These are phyloP conservation scores for Podaxis carcinomalis DNA, from an alignment of 768 basidiomycete genomes.

Conservation along the genomic window DNA sequence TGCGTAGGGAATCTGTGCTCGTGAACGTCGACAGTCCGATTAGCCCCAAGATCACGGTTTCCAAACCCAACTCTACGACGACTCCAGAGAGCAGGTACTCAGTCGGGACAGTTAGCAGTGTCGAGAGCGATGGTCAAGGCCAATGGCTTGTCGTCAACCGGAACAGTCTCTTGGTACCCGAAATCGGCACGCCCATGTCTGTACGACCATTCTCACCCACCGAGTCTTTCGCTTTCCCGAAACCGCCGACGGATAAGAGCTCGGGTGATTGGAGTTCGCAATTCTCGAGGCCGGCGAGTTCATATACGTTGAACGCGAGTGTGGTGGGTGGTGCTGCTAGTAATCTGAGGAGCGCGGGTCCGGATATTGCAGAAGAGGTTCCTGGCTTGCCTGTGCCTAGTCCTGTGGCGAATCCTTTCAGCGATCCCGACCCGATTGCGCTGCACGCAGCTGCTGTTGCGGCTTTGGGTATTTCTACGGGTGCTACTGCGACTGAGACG, in stretches of 20 bases:
- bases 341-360: neutral
- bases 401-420: conserved; percentile 6
- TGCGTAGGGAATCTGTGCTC: conserved; percentile 34
- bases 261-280: neutral
- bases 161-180: conserved; percentile 20
- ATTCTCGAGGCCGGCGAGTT: neutral
- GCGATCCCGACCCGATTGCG: conserved; percentile 1
- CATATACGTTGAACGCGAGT: neutral
- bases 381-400: neutral
- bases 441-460: conserved; percentile 23
- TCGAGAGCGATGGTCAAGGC: conserved; percentile 16
- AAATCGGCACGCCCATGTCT: conserved; percentile 47
- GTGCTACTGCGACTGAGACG: neutral
- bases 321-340: neutral
- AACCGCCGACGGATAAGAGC: conserved; percentile 39
- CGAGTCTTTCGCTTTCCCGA: conserved; percentile 67
- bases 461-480: neutral
- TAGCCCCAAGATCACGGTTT: neutral
- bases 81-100: conserved; percentile 28
- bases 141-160: conserved; percentile 37
- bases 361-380: neutral
- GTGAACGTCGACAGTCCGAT: conserved; percentile 25
- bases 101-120: conserved; percentile 34
- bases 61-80: conserved; percentile 13
- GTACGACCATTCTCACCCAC: conserved; percentile 65